Conservation (phyloP, 2,329 filamentous ascomycete species). For the Stachybotrys echinatus region DNA sequence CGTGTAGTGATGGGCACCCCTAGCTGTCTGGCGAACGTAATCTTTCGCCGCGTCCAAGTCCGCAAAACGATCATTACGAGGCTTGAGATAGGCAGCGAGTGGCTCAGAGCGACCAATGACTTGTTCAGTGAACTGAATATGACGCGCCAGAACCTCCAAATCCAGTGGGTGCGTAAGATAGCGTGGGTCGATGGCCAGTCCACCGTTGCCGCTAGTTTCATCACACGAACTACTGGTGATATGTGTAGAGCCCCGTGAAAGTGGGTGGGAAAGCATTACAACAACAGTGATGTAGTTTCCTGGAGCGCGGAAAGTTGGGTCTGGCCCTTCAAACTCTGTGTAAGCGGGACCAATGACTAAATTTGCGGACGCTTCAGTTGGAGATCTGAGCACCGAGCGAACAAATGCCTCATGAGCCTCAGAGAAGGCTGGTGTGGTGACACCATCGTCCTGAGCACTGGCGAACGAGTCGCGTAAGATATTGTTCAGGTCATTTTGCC, state of each 20-base stretch:
- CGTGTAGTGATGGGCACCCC: neutral
- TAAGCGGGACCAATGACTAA: no score
- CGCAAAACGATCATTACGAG: neutral
- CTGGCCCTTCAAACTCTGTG: neutral
- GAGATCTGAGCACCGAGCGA: no score
- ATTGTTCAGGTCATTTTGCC: neutral
- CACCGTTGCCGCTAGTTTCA: slow-evolving; percentile 17
- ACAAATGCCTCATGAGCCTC: neutral
- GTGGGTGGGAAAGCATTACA: neutral
- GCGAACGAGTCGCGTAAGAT: neutral
- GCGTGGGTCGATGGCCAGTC: slow-evolving; percentile 42
- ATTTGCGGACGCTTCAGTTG: no score
- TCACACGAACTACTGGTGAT: slow-evolving; percentile 56
- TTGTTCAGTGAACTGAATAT: slow-evolving; percentile 27
- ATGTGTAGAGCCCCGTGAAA: slow-evolving; percentile 15
- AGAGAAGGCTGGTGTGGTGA: neutral
- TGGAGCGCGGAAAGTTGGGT: neutral
- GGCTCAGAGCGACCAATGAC: neutral
- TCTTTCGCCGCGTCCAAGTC: neutral
- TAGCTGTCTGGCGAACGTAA: neutral
- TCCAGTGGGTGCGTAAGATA: slow-evolving; percentile 53
- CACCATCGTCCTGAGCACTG: neutral
- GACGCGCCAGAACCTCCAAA: slow-evolving; percentile 43
- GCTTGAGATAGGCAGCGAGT: neutral
- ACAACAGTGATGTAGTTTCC: neutral